A percentile compares a stretch with the other conserved stretches of the same genome.
These are phyloP conservation scores for Triticum monococcum DNA, from an alignment of 176 grass and related monocot species.

Conservation along the genomic window DNA sequence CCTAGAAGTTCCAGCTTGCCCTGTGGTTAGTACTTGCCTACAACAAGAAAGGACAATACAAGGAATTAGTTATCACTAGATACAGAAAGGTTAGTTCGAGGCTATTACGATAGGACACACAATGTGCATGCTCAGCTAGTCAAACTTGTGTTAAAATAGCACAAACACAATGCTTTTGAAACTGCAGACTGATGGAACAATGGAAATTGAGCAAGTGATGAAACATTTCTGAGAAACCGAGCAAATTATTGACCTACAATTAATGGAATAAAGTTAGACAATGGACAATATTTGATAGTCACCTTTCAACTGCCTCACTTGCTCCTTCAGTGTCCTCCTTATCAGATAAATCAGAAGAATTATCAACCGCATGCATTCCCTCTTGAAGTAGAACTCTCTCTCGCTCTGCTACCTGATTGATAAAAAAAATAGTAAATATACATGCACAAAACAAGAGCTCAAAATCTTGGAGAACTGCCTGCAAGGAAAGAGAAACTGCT, in stretches of 20 bases:
- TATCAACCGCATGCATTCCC: conserved; percentile 32
- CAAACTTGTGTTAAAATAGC: background rate
- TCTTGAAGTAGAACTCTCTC: conserved; percentile 53
- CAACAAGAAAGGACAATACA: conserved; percentile 42
- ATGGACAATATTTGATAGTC: conserved; percentile 22
- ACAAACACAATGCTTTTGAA: conserved; percentile 12
- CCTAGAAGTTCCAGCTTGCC: conserved; percentile 56
- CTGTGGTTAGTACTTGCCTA: conserved; percentile 44
- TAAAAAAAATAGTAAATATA: conserved; percentile 9
- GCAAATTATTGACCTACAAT: conserved; percentile 3
- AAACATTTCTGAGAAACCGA: background rate
- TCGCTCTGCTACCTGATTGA: conserved; percentile 47
- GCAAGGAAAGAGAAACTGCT: conserved; percentile 69
- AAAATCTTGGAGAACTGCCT: conserved; percentile 34
- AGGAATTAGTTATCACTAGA: conserved; percentile 13
- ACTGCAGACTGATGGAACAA: background rate
- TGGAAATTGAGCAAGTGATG: background rate
- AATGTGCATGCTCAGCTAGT: background rate
- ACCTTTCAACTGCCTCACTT: conserved; percentile 53
- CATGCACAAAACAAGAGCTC: conserved; percentile 24
- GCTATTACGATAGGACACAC: background rate
- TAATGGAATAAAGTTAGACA: conserved; percentile 3
- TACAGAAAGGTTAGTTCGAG: background rate
- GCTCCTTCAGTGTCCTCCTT: conserved; percentile 42
- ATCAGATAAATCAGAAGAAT: conserved; percentile 49